Conservation (phyloP, 148 eudicot genomes). For the Rhododendron vialii region DNA sequence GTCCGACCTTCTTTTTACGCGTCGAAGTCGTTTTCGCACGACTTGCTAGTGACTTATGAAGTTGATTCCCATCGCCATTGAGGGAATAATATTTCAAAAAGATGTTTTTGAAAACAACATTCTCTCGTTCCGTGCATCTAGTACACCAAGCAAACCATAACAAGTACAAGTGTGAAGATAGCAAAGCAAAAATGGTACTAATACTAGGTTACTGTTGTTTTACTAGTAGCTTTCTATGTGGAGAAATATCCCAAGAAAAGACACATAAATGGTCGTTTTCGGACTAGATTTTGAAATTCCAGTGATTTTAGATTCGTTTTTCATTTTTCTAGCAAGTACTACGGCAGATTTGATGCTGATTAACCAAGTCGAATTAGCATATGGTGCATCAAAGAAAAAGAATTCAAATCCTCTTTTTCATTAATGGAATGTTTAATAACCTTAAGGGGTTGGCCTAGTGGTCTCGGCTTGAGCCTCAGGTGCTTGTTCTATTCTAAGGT, state of each 20-base stretch:
- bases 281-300: not conserved
- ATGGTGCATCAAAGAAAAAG: too few relatives aligned
- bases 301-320: too few relatives aligned
- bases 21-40: not conserved
- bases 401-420: not conserved
- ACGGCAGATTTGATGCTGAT: too few relatives aligned
- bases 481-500: too few relatives aligned
- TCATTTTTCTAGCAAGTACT: too few relatives aligned
- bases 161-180: not conserved
- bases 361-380: too few relatives aligned
- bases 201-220: not conserved
- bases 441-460: too few relatives aligned
- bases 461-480: too few relatives aligned
- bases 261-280: too few relatives aligned
- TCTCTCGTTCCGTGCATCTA: not conserved
- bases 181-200: not conserved
- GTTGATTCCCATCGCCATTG: not conserved
- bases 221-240: not conserved
- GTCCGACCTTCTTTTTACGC: not conserved
- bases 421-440: not conserved
- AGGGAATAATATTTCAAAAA: not conserved
- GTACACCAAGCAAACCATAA: not conserved
- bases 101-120: not conserved
- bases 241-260: not conserved
- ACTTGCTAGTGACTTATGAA: not conserved